Evolutionary conservation across 306 rosid species (phyloP), one percentile per base, ranked within the genome.

Genomic region (Medicago arabica): DNA sequence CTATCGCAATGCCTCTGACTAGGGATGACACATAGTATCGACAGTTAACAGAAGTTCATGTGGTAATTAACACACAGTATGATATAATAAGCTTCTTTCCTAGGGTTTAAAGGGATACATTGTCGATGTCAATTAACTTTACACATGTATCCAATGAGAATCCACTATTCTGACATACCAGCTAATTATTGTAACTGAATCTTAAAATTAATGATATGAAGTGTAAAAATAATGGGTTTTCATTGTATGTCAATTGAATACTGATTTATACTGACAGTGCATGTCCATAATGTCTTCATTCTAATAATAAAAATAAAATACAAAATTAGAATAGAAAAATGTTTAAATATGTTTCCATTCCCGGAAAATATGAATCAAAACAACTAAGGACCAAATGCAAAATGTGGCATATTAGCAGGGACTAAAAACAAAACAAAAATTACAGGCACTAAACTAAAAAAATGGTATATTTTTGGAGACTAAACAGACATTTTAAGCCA

Each of bases 91-190:
- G 3, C 34, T 55, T 55, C 61, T 3, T 17, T 55, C 19, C 8
- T 17, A 58, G 2, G 12, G 64, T 23, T 58, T 25, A 58, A 58
- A 58, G 64, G 38, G 13, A 12, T 25, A 28, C 9, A 59, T 8
- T 13, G 65, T 8, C 65, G 25, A 23, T 23, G 65, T 23, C 5
- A 58, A 23, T 25, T 38, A 58, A 58, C n/a, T 23, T 58, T 8
- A 7, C 15, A 58, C 64, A 58, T 23, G 12, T 28, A 19, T 55
- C 25, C 7, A 21, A 55, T 58, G 38, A 58, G 63, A 21, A 21
- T 23, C 63, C 63, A 58, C 34, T 25, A 58, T n/a, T n/a, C n/a
- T 58, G 63, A 58, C 16, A 58, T 58, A n/a, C 11, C 38, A 58
- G 14, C 36, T n/a, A 7, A 50, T 25, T 58, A 3, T 23, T 58